phyloP scores from a whole-genome alignment of 345 rosid species.

The Fremontodendron californicum region DNA sequence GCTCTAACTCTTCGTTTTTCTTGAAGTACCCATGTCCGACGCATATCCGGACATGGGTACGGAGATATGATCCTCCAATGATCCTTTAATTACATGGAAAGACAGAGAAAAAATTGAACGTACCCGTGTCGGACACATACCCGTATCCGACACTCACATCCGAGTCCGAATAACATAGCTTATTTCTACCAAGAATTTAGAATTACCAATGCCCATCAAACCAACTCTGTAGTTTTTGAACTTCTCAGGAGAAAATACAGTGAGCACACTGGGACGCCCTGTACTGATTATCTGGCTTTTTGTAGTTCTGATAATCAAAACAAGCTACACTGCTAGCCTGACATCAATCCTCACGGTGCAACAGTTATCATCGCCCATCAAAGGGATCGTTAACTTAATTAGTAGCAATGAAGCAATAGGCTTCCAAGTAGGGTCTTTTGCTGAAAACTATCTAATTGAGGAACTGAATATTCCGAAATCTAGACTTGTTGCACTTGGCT shows the following conservation, averaged over 20 bases:
- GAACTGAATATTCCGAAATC: constrained; percentile 66
- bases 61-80: too few species aligned
- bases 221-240: constrained; percentile 10
- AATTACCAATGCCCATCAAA: not conserved
- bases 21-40: too few species aligned
- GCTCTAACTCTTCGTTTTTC: too few species aligned
- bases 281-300: constrained; percentile 86
- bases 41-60: too few species aligned
- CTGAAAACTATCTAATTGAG: constrained; percentile 66
- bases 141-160: too few species aligned
- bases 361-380: constrained; percentile 81
- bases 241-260: constrained; percentile 73
- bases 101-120: too few species aligned
- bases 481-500: constrained; percentile 71
- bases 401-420: constrained; percentile 48
- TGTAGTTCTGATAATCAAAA: constrained; percentile 73
- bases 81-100: too few species aligned
- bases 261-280: constrained; percentile 75
- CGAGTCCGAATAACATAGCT: too few species aligned
- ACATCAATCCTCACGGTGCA: constrained; percentile 84
- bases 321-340: constrained; percentile 91
- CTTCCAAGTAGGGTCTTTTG: constrained; percentile 77
- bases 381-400: constrained; percentile 69
- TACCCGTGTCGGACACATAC: too few species aligned
- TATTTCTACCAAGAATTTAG: not conserved